Base-by-base conservation (phyloP, 2,329 filamentous ascomycete genomes). In the Colletotrichum sublineola region DNA sequence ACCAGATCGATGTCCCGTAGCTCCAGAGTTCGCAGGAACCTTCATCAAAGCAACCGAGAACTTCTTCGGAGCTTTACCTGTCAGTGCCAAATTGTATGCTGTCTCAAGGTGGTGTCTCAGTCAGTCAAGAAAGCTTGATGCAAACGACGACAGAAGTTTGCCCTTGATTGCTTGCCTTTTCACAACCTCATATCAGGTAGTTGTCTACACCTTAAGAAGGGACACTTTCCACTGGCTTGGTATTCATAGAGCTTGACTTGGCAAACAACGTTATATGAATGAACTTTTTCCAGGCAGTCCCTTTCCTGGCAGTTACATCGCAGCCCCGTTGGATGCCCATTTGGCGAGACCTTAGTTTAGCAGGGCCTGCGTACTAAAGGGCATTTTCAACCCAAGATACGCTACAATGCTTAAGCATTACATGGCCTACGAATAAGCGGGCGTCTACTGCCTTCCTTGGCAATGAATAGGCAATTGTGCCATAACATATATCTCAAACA, bases 101-200 rank as follows among this genome's bases (percentile, higher is more conserved):
- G 31, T 74, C 69, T 65, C 70, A 68, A 4, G 74, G 74, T 63
- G 64, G 65, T 11, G 42, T 76, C 15, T 74, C 69, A 52, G 68
- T 76, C 64, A 70, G 74, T 14, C 73, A 76, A 42, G 57, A 67
- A 9, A 55, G 71, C 48, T n/a, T 67, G 0, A 14, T 53, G 18
- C 74, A 76, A 55, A 58, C 61, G 36, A 68, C 63, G 20, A 14
- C 33, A 2, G 73, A 75, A 61, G 62, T 76, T 24, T 42, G 58
- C 40, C 5, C 42, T 73, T 73, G 15, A 74, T 76, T 61, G 38
- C 29, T 3, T 33, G 64, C 14, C 1, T 53, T 9, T 33, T 18
- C 18, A 31, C 29, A 18, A 33, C 29, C 8, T 18, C 29, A 14
- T 7, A 53, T 31, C 50, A 53, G 14, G 29, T 31, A 3, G 15